Conservation (phyloP, 2,329 filamentous ascomycete species). For the Colletotrichum sp. region DNA sequence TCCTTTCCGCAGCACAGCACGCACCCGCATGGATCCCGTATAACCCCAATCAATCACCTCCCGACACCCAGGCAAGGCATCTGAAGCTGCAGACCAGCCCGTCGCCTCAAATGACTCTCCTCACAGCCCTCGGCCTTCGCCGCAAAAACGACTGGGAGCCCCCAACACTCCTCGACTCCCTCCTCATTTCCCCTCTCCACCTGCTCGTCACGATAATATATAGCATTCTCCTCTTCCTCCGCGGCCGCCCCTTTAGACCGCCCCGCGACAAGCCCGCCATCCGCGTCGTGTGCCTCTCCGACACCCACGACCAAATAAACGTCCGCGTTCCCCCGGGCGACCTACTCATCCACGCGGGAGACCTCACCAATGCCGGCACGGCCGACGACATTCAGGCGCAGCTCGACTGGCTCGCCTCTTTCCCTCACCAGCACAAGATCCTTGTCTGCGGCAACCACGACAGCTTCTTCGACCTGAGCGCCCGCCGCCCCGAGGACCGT, state of each 20-base stretch:
- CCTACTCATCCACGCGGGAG: conserved; percentile 88
- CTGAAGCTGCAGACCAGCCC: neutral
- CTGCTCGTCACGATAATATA: conserved; percentile 68
- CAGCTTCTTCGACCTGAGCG: conserved; percentile 76
- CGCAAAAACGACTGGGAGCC: conserved; percentile 53
- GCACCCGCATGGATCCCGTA: neutral
- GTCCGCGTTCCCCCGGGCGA: conserved; percentile 75
- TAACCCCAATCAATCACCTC: neutral
- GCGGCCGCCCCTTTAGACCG: conserved; percentile 67
- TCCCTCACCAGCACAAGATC: conserved; percentile 82
- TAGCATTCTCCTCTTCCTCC: conserved; percentile 68
- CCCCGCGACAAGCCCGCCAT: conserved; percentile 62
- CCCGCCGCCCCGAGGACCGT: conserved; percentile 62
- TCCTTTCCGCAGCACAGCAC: neutral
- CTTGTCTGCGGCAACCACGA: conserved; percentile 91
- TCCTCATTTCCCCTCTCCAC: conserved; percentile 73
- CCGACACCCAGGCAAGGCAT: neutral
- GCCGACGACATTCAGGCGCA: conserved; percentile 78
- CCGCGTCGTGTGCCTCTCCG: conserved; percentile 85
- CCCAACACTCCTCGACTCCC: conserved; percentile 62
- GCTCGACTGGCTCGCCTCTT: conserved; percentile 78
- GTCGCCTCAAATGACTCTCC: conserved; percentile 44
- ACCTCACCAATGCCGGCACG: conserved; percentile 78
- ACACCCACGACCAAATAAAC: conserved; percentile 76
- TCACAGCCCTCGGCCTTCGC: conserved; percentile 51